Conservation (phyloP, 1,139 yeast genomes). For the Blastobotrys serpentis region DNA sequence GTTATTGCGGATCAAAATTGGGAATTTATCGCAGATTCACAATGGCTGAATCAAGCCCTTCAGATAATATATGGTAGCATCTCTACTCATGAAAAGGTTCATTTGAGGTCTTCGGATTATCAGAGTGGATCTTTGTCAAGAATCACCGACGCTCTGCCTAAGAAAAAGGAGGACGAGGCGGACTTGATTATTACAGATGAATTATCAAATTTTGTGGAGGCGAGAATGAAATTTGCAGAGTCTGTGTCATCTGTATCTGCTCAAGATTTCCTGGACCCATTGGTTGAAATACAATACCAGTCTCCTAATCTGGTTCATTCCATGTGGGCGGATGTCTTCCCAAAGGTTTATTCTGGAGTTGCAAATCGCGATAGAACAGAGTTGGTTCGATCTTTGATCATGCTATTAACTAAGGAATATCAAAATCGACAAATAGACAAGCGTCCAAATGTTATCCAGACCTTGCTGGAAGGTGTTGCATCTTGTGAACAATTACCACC, state of each 20-base stretch:
- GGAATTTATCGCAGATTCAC: constrained; percentile 91
- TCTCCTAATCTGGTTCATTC: constrained; percentile 75
- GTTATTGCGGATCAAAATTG: constrained; percentile 91
- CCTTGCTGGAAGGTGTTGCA: constrained; percentile 72
- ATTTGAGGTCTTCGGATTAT: constrained; percentile 50
- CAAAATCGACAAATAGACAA: constrained; percentile 85
- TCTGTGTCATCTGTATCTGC: constrained; percentile 51
- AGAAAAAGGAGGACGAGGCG: constrained; percentile 4
- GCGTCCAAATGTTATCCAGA: constrained; percentile 84
- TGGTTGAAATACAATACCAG: constrained; percentile 79
- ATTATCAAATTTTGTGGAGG: constrained; percentile 44
- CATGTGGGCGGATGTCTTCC: constrained; percentile 86
- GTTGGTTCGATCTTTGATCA: constrained; percentile 74
- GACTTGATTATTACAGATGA: constrained; percentile 21
- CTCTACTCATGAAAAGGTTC: constrained; percentile 49
- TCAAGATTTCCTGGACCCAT: constrained; percentile 62
- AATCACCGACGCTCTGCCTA: constrained; percentile 18
- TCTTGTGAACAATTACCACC: constrained; percentile 82
- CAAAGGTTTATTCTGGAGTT: constrained; percentile 69
- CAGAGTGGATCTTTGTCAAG: constrained; percentile 44
- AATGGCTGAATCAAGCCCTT: constrained; percentile 93
- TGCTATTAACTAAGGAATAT: constrained; percentile 82
- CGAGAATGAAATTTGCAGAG: constrained; percentile 54
- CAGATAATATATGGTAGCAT: constrained; percentile 83
- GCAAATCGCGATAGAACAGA: constrained; percentile 81